These are phyloP conservation scores for Phytophthora rubi DNA, from an alignment of 352 stramenopile species.

Conservation along the genomic window DNA sequence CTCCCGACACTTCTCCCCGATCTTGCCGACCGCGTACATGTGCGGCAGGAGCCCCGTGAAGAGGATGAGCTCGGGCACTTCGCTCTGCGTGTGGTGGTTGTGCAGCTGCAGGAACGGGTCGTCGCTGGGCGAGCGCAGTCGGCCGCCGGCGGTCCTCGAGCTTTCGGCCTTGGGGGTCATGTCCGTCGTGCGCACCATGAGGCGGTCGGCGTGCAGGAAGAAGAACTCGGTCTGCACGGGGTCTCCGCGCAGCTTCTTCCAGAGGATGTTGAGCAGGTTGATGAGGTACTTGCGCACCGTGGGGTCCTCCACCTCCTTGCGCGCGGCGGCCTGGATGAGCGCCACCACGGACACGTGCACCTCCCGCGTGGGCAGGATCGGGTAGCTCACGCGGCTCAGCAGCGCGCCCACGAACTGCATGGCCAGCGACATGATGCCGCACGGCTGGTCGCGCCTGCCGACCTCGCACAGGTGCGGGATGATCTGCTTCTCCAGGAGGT, in stretches of 20 bases:
- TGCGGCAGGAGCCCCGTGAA: constrained; percentile 85
- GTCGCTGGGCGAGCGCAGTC: constrained; percentile 24
- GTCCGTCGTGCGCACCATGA: constrained; percentile 58
- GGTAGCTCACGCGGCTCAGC: constrained; percentile 84
- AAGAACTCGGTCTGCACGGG: constrained; percentile 91
- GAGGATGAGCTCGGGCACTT: constrained; percentile 81
- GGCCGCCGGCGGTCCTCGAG: background rate
- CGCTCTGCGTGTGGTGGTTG: constrained; percentile 49
- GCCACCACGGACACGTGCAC: constrained; percentile 82
- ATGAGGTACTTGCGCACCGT: constrained; percentile 88
- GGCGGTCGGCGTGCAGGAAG: constrained; percentile 72
- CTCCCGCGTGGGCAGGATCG: constrained; percentile 80
- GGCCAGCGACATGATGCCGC: constrained; percentile 85
- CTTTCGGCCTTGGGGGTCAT: constrained; percentile 13
- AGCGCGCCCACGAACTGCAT: constrained; percentile 86
- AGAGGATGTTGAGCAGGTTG: constrained; percentile 81
- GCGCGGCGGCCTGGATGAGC: constrained; percentile 80
- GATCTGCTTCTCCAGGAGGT: constrained; percentile 85
- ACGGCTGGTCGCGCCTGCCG: constrained; percentile 69
- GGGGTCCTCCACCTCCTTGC: constrained; percentile 82
- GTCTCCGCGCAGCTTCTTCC: constrained; percentile 86
- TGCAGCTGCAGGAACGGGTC: constrained; percentile 44
- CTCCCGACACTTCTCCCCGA: constrained; percentile 85
- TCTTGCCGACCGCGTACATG: constrained; percentile 84
- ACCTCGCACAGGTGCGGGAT: constrained; percentile 82